phyloP scores from a whole-genome alignment of 202 grass and related monocot species.

The Digitaria exilis region DNA sequence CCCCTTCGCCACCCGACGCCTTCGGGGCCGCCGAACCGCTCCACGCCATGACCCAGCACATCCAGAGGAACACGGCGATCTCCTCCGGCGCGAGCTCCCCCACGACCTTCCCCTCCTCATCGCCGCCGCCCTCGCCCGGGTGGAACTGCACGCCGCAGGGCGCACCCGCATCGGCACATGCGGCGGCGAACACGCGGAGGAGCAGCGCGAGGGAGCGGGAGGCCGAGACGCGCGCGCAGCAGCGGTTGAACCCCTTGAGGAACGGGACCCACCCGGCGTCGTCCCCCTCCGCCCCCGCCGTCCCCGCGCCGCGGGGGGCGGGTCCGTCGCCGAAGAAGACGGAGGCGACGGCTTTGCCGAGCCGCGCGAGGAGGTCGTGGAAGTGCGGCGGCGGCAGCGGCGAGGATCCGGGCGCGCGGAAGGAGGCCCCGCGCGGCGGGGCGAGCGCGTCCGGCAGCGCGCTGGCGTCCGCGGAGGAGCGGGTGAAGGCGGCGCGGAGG shows the following conservation, averaged over 20 bases:
- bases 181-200: constrained; percentile 58
- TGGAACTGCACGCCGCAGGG: constrained; percentile 60
- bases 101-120: constrained; percentile 52
- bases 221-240: constrained; percentile 63
- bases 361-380: constrained; percentile 39
- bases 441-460: constrained; percentile 46
- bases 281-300: not conserved
- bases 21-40: constrained; percentile 30
- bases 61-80: constrained; percentile 64
- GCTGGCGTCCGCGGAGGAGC: constrained; percentile 27
- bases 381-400: constrained; percentile 42
- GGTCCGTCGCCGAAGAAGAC: constrained; percentile 49
- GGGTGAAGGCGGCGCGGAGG: constrained; percentile 68
- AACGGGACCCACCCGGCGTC: constrained; percentile 58
- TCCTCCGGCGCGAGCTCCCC: constrained; percentile 56
- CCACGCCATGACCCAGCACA: constrained; percentile 82
- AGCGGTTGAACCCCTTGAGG: constrained; percentile 73
- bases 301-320: not conserved
- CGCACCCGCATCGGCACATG: constrained; percentile 36
- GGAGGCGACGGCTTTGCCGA: constrained; percentile 59
- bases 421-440: constrained; percentile 25
- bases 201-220: constrained; percentile 62
- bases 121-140: constrained; percentile 16
- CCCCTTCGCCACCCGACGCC: constrained; percentile 25
- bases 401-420: constrained; percentile 36